phyloP scores from a whole-genome alignment of 2,329 filamentous ascomycete genomes.

The Neocatenulostroma microsporum region DNA sequence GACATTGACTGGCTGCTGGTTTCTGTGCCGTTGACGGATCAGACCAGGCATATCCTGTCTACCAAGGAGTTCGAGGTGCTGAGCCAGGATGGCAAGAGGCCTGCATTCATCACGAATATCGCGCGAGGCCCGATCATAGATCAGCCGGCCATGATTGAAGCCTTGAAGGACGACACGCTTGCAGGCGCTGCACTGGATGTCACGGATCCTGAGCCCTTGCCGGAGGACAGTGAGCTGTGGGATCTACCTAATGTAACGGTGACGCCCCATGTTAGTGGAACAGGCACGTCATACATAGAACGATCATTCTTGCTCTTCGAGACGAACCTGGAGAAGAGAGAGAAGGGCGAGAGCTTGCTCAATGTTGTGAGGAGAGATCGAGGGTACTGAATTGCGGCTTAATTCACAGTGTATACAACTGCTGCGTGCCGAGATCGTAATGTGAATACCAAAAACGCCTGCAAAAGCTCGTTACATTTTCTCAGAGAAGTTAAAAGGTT shows the following conservation, averaged over 20 bases:
- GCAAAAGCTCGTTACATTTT: no score
- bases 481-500: neutral
- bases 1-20: constrained; percentile 52
- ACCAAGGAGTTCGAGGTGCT: constrained; percentile 44
- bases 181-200: constrained; percentile 68
- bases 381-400: constrained; percentile 51
- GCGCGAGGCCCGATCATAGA: constrained; percentile 58
- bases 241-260: constrained; percentile 60
- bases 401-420: no score
- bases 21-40: constrained; percentile 48
- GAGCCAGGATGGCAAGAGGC: constrained; percentile 22
- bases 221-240: constrained; percentile 62
- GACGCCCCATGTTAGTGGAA: constrained; percentile 57
- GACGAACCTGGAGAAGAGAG: constrained; percentile 48
- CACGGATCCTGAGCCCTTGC: constrained; percentile 70
- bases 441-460: no score
- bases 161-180: constrained; percentile 50
- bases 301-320: constrained; percentile 52
- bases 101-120: constrained; percentile 60
- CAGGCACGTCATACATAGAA: constrained; percentile 48
- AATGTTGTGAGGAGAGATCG: constrained; percentile 55
- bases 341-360: constrained; percentile 48
- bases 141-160: constrained; percentile 54
- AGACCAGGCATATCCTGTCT: constrained; percentile 48
- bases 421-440: neutral